Base-by-base conservation (phyloP, 345 rosid genomes). In the Ceriops zippeliana region DNA sequence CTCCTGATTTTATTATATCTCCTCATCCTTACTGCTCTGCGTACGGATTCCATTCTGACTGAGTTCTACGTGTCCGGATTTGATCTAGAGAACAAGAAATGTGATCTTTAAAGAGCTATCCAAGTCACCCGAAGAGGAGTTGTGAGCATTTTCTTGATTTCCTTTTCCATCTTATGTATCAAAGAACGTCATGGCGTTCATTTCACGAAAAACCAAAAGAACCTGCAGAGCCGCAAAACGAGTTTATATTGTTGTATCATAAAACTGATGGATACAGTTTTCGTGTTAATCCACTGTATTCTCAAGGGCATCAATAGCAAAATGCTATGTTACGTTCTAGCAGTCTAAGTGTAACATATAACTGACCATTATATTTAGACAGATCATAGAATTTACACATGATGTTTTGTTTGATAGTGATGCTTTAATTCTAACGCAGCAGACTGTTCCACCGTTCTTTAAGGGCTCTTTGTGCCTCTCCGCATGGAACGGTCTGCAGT, bases 371-470 rank as follows among this genome's bases (percentile, higher is more conserved):
- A 42, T 42, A 42, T 42, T 42, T 42, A 1, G 5, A 42, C 13
- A 16, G 19, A 42, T 13, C 19, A 42, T 13, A 42, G 3, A 11
- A 42, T 42, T 11, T 11, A 42, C 49, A 42, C 17, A 15, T 11
- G 13, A 2, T 42, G 1, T 54, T 6, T 22, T 22, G 27, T 21
- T n/a, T 47, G 58, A 32, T 15, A 22, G 35, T 56, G 63, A 19
- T 17, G 65, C 10, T 28, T 68, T 52, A 60, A 28, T 37, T 78
- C 75, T 75, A 87, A 68, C 76, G 72, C 62, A 90, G 88, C 74
- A 90, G 76, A 75, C 73, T 66, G 71, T 78, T 81, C 97, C 98
- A 90, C 7, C 86, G 83, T 74, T 72, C 84, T 79, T 80, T 84
- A 38, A 90, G 97, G 58, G 78, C 86, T 47, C 78, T 81, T 16